These are phyloP conservation scores for Ceriops zippeliana DNA, from an alignment of 345 rosid species.

Conservation along the genomic window DNA sequence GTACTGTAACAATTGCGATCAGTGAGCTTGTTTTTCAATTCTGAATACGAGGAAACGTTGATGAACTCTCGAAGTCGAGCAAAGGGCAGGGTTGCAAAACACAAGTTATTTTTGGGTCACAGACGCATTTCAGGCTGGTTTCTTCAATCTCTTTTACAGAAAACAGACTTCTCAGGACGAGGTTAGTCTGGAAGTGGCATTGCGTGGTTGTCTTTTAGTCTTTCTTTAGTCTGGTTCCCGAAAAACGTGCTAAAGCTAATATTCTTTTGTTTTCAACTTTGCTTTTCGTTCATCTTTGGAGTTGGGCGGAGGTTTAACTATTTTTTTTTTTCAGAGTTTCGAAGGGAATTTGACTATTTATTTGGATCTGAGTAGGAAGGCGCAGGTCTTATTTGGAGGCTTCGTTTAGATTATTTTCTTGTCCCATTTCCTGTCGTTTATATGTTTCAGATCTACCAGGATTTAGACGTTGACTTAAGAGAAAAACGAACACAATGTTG, in stretches of 20 bases:
- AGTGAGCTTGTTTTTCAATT: constrained; percentile 6
- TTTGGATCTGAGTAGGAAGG: constrained; percentile 12
- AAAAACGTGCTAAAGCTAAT: not conserved
- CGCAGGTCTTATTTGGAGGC: constrained; percentile 14
- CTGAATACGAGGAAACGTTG: constrained; percentile 14
- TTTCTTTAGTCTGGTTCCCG: not conserved
- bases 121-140: constrained; percentile 1
- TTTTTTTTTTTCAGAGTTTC: not conserved
- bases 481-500: constrained; percentile 52
- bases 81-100: constrained; percentile 4
- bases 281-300: constrained; percentile 13
- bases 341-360: not conserved
- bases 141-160: not conserved
- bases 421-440: constrained; percentile 38
- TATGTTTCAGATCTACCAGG: constrained; percentile 40
- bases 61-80: constrained; percentile 16
- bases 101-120: not conserved
- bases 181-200: constrained; percentile 1
- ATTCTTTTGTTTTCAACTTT: not conserved
- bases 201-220: not conserved
- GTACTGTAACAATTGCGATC: not conserved
- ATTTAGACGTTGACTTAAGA: constrained; percentile 27
- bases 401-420: constrained; percentile 18
- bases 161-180: constrained; percentile 19
- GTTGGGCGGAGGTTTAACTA: constrained; percentile 12